Conservation (phyloP, 768 basidiomycete species). For the Leccinum pellstonianum region DNA sequence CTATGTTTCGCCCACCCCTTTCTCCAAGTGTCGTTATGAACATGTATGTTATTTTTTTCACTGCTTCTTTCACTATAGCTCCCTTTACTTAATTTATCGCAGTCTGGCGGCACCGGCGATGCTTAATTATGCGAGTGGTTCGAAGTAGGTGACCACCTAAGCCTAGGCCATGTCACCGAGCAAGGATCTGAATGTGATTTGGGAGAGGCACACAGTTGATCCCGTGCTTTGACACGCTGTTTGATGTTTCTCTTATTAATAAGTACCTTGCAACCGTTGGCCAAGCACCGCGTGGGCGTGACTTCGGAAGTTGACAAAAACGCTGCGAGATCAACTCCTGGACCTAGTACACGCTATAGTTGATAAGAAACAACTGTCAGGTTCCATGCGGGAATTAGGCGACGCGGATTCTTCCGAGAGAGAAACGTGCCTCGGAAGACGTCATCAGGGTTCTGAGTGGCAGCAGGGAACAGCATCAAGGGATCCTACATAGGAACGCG, state of each 20-base stretch:
- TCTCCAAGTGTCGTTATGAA: not conserved
- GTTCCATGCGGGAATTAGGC: not conserved
- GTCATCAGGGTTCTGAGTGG: not conserved
- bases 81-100: not conserved
- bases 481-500: not conserved
- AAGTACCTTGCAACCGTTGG: not conserved
- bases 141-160: not conserved
- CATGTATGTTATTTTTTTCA: not conserved
- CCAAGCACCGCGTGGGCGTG: not conserved
- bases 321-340: not conserved
- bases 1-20: not conserved
- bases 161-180: not conserved
- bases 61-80: not conserved
- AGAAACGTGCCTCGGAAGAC: not conserved
- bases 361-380: not conserved
- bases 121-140: not conserved
- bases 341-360: not conserved
- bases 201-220: not conserved
- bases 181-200: not conserved
- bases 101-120: not conserved
- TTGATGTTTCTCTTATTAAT: not conserved
- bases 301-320: not conserved
- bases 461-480: not conserved
- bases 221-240: not conserved
- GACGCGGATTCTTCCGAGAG: not conserved